Evolutionary conservation across 192 early-diverging fungal species (phyloP), one percentile per base, ranked within the genome.

Genomic region (Entophlyctis luteolus): DNA sequence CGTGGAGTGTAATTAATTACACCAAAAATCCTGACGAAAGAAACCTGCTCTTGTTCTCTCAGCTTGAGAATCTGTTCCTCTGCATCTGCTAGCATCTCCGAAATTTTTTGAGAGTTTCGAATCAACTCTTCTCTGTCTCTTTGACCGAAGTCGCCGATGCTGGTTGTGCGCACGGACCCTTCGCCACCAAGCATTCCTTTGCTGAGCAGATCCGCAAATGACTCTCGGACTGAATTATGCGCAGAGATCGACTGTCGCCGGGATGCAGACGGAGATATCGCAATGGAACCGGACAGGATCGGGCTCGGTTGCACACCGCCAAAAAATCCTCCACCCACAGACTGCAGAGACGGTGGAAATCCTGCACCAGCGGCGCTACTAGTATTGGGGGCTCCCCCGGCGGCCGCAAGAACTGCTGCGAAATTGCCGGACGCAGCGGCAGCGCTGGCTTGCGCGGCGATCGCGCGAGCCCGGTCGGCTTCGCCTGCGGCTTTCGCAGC

Each of bases 31-130:
- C 12, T 3, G 25, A 22, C 50, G 28, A 16, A 2, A 16, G 31
- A 22, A 3, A 67, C 56, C 59, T 60, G 35, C 45, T 75, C 57
- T 32, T 71, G 53, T 3, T 56, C 32, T 14, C 27, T 1, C 2
- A 75, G 53, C 23, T 28, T 52, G 20, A 42, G 60, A 45, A 73
- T 38, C 57, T 67, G 34, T 29, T 67, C 56, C 29, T 73, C 72
- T 8, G 56, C 55, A 18, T 73, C 72, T 10, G 22, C 56, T 25
- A 73, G 50, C 20, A 73, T 36, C 38, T 73, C 72, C 3, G 55
- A 37, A 23, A 73, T 33, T 32, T 67, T 66, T 55, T 67, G 50
- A 29, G 67, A 45, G 57, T 62, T 67, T 27, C 66, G 23, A 37
- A 56, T 5, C 4, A 67, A 47, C 72, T 73, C 72, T 28, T 52